These are phyloP conservation scores for Selaginella moellendorffii DNA, from an alignment of 75 land plant species.

Conservation along the genomic window DNA sequence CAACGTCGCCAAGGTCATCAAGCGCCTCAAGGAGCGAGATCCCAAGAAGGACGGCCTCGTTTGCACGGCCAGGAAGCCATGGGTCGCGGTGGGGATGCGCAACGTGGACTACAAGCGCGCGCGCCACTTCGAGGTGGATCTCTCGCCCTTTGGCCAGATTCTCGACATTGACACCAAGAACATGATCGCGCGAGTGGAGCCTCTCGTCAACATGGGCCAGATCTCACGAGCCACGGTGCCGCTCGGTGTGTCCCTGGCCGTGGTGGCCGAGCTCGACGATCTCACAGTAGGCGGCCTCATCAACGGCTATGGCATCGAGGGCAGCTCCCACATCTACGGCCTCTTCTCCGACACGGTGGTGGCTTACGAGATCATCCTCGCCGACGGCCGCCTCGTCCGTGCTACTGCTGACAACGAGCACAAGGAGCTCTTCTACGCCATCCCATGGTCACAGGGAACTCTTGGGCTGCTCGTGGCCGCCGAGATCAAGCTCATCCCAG, in stretches of 20 bases:
- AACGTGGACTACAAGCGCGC: conserved; percentile 97
- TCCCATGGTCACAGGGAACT: conserved; percentile 6
- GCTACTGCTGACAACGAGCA: conserved; percentile 1
- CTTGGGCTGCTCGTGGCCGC: conserved; percentile 9
- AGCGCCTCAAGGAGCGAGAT: conserved; percentile 5
- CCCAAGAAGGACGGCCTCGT: background rate
- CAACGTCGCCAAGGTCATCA: conserved; percentile 4
- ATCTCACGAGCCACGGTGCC: conserved; percentile 8
- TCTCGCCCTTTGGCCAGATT: conserved; percentile 55
- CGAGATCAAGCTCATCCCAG: conserved; percentile 12
- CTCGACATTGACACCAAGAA: conserved; percentile 62
- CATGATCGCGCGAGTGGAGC: conserved; percentile 48
- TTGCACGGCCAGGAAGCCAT: conserved; percentile 2
- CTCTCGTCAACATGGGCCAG: conserved; percentile 3
- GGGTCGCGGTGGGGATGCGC: conserved; percentile 90
- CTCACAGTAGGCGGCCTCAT: conserved; percentile 15
- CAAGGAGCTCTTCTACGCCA: background rate
- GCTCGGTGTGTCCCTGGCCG: background rate
- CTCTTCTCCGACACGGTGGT: conserved; percentile 4
- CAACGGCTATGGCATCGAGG: conserved; percentile 45
- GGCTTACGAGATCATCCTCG: background rate
- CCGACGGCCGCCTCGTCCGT: background rate
- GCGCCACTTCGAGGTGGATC: conserved; percentile 93
- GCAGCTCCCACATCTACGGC: conserved; percentile 3
- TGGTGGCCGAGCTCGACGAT: conserved; percentile 3